A percentile compares a stretch with the other conserved stretches of the same genome.
These are phyloP conservation scores for Hymenoscyphus fructigenus DNA, from an alignment of 2,329 filamentous ascomycete genomes.

Conservation along the genomic window DNA sequence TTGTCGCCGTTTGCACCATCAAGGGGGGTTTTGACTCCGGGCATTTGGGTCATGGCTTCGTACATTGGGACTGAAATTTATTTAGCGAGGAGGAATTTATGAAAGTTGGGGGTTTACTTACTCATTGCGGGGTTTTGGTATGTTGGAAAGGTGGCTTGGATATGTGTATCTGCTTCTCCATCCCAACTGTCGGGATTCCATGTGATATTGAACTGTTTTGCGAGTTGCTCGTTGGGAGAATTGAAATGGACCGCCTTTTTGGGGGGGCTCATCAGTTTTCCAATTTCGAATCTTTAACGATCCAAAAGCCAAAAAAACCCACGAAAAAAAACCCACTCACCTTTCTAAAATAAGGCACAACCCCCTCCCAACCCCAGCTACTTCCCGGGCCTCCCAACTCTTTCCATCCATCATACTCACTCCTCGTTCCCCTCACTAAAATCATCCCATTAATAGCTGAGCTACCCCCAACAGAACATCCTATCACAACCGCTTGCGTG, in stretches of 20 bases:
- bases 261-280: no score
- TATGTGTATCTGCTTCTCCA: neutral
- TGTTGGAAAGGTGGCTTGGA: slow-evolving; percentile 6
- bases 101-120: neutral
- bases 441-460: slow-evolving; percentile 9
- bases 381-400: neutral
- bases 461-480: slow-evolving; percentile 5
- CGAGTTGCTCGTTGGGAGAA: neutral
- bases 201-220: slow-evolving; percentile 6
- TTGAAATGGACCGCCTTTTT: slow-evolving; percentile 6
- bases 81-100: no score
- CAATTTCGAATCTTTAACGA: neutral
- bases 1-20: neutral
- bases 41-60: slow-evolving; percentile 5
- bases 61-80: neutral
- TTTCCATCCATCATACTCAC: slow-evolving; percentile 9
- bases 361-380: slow-evolving; percentile 1
- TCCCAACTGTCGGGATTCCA: slow-evolving; percentile 1
- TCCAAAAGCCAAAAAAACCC: no score
- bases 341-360: slow-evolving; percentile 11
- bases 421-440: neutral
- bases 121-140: slow-evolving; percentile 6
- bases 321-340: neutral
- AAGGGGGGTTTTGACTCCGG: neutral
- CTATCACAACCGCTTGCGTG: neutral